Base-by-base conservation (phyloP, 177 flowering plant species). In the Tripterygium wilfordii region DNA sequence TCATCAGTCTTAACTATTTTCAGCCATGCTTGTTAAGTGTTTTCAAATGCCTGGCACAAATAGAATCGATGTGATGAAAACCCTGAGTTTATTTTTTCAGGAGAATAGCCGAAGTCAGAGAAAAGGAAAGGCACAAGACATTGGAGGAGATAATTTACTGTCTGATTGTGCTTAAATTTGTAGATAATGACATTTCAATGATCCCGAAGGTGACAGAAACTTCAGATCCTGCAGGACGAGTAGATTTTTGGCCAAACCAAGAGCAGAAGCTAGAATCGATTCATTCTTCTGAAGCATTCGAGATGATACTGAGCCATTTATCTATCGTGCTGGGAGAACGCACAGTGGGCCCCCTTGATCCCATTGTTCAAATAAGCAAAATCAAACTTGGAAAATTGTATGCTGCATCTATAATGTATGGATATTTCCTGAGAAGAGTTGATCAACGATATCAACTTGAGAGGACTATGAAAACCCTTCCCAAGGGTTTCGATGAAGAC, bases 361-460 rank as follows among this genome's bases (percentile, higher is more conserved):
- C 74, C 31, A 46, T 65, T 36, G 63, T 85, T 33, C 77, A 88
- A 53, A 88, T 83, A 21, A 78, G 94, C 70, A 91, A 88, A 63
- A 72, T 88, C 24, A 88, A 82, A 62, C 84, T 91, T 20, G 98
- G 98, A 28, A 91, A 91, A 76, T 77, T 91, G 13, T 91, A 91
- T 61, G 98, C 98, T 48, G 98, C 98, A 35, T 88, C 98, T 13
- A 82, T 85, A 31, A 88, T 91, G 95, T 91, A 91, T 46, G 98
- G 96, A 18, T 91, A 91, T 55, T 91, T 91, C 59, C 90, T 91
- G 5, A 75, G 69, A 63, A 68, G 96, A 67, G 98, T 91, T 45
- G 98, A 91, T 56, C 60, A 80, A 48, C 72, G 96, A 42, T 91
- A 70, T 53, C 96, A 88, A 62, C 83, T 91, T 0, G 98, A 91